phyloP scores from a whole-genome alignment of 2,329 filamentous ascomycete genomes.

The Trichoderma sp. region DNA sequence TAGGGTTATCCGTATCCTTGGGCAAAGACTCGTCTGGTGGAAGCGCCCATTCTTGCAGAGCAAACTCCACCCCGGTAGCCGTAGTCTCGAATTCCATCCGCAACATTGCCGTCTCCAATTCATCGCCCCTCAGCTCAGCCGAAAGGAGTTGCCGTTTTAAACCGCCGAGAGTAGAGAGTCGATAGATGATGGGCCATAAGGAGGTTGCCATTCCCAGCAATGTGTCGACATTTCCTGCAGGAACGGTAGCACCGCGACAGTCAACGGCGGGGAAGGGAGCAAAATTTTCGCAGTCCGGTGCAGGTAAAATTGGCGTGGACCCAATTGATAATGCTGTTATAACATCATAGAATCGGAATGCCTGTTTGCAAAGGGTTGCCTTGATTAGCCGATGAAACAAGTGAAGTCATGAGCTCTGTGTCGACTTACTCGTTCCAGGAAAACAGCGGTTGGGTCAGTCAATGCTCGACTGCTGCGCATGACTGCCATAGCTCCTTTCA shows the following conservation, averaged over 20 bases:
- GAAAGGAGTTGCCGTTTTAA: conserved; percentile 51
- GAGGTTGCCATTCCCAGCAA: conserved; percentile 60
- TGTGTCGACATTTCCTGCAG: conserved; percentile 53
- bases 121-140: conserved; percentile 41
- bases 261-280: conserved; percentile 47
- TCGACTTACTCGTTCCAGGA: conserved; percentile 53
- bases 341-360: conserved; percentile 64
- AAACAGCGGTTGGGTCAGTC: conserved; percentile 51
- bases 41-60: conserved; percentile 55
- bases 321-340: conserved; percentile 61
- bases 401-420: no score
- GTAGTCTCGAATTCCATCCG: conserved; percentile 50
- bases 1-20: conserved; percentile 26
- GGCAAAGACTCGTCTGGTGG: conserved; percentile 35
- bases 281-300: conserved; percentile 46
- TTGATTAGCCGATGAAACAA: not conserved
- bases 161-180: conserved; percentile 52
- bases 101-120: conserved; percentile 46
- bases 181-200: conserved; percentile 62
- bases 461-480: conserved; percentile 49
- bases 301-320: conserved; percentile 52
- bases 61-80: conserved; percentile 53
- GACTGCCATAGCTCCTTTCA: conserved; percentile 60
- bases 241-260: conserved; percentile 42
- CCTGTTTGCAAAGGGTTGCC: conserved; percentile 39